Percentiles rank a stretch among this genome's conserved stretches.
phyloP scores from a whole-genome alignment of 129 eudicot genomes.

The Gnaphalium uliginosum region DNA sequence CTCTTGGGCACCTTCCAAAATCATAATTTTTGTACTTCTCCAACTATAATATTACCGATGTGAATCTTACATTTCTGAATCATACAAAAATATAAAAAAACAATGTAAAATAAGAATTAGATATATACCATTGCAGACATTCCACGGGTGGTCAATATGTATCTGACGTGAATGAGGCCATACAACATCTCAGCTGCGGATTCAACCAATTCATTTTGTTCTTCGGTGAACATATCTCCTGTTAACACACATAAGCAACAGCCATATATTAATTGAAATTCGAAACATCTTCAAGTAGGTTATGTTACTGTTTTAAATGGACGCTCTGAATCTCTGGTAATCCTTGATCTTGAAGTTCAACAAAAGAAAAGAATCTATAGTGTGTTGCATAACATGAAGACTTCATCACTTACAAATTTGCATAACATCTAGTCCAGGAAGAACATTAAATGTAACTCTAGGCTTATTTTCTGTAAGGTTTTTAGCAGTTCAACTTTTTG shows the following conservation, averaged over 20 bases:
- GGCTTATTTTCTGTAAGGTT: background rate
- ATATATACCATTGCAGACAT: constrained; percentile 83
- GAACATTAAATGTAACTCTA: background rate
- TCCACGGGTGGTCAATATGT: constrained; percentile 78
- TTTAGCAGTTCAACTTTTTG: background rate
- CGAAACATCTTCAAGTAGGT: background rate
- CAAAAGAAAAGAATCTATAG: background rate
- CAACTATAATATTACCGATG: constrained; percentile 38
- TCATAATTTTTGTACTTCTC: constrained; percentile 95
- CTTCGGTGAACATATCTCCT: constrained; percentile 89
- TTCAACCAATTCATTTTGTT: constrained; percentile 86
- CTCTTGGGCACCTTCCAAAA: constrained; percentile 97
- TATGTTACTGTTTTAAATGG: background rate
- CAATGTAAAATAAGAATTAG: background rate
- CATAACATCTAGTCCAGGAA: background rate
- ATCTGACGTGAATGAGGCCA: constrained; percentile 87
- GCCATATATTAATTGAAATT: background rate
- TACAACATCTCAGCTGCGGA: constrained; percentile 95
- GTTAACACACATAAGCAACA: constrained; percentile 24
- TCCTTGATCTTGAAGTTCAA: background rate
- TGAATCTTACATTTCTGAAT: background rate
- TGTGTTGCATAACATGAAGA: background rate
- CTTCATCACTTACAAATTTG: background rate
- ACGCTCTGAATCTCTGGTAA: background rate
- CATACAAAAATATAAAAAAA: background rate